These are phyloP conservation scores for Suillus luteus DNA, from an alignment of 768 basidiomycete genomes.

Conservation along the genomic window DNA sequence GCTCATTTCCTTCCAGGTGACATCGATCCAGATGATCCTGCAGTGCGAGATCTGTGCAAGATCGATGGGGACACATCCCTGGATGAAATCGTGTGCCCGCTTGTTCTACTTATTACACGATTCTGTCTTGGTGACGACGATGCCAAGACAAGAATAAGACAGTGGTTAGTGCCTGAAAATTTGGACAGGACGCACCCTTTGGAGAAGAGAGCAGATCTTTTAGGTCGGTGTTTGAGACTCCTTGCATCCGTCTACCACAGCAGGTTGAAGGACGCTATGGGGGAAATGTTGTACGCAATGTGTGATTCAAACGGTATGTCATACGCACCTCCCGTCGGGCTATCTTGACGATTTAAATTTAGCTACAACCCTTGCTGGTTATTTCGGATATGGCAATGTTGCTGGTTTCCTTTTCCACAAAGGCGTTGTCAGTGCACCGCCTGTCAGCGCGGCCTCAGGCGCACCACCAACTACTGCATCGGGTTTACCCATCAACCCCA, in stretches of 20 bases:
- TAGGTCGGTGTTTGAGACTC: conserved; percentile 81
- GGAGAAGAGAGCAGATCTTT: conserved; percentile 68
- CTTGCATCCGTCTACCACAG: conserved; percentile 73
- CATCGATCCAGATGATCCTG: conserved; percentile 62
- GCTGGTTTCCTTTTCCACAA: conserved; percentile 94
- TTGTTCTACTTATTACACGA: conserved; percentile 74
- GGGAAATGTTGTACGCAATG: conserved; percentile 85
- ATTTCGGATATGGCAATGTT: conserved; percentile 93
- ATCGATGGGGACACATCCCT: conserved; percentile 57
- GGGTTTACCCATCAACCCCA: conserved; percentile 70
- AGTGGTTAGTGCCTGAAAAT: conserved; percentile 73
- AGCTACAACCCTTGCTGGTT: conserved; percentile 73
- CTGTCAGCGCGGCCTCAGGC: conserved; percentile 33
- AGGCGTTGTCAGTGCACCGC: conserved; percentile 71
- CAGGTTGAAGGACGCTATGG: conserved; percentile 72
- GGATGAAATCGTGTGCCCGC: conserved; percentile 78
- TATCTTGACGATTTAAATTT: conserved; percentile 10
- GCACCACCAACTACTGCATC: conserved; percentile 36
- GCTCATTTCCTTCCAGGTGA: conserved; percentile 67
- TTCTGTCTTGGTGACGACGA: conserved; percentile 66
- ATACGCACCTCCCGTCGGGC: not conserved
- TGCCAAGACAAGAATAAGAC: conserved; percentile 56
- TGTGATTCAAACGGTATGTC: conserved; percentile 72
- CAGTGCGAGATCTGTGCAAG: conserved; percentile 54
- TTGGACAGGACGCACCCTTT: conserved; percentile 79